Base-by-base conservation (phyloP, 306 rosid genomes). In the Corylus americana region DNA sequence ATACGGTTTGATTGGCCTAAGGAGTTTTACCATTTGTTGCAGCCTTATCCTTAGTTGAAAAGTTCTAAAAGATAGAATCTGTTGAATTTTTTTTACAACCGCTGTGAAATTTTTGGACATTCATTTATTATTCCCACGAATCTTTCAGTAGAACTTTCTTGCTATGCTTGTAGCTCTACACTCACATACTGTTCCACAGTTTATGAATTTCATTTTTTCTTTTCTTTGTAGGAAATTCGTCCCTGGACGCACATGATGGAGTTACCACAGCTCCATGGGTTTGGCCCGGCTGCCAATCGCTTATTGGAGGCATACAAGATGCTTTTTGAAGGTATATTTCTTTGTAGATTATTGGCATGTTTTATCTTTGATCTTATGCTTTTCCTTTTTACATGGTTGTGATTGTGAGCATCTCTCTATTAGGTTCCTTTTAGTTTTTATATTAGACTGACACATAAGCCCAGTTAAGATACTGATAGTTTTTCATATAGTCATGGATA, bases 241-340 rank as follows among this genome's bases (percentile, higher is more conserved):
- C 98, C 98, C 22, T 94, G 98, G 98, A 92, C 97, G 53, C 98
- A 94, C 87, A 94, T 94, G 98, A 94, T 94, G 98, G 98, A 94
- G 90, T 97, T 92, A 77, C 98, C 98, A 58, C 98, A 94, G 80
- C 97, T 94, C 74, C 98, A 94, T 82, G 97, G 98, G 74, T 94
- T 94, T 74, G 97, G 98, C 70, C 97, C 98, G 48, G 97, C 98
- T 81, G 98, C 98, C 85, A 92, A 94, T 71, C 95, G 98, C 70
- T 86, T 92, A 62, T 89, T 94, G 87, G 97, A 92, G 88, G 98
- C 98, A 3, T 94, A 94, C 87, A 92, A 94, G 85, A 90, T 91
- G 95, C 97, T 94, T 80, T 31, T 86, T 94, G 78, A 94, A 94
- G 98, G 98, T 94, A 86, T 63, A 3, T 49, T 5, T 49, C 5